A percentile compares a stretch with the other conserved stretches of the same genome.
These are phyloP conservation scores for Umbelopsis sp. DNA, from an alignment of 192 early-diverging fungal species.

Conservation along the genomic window DNA sequence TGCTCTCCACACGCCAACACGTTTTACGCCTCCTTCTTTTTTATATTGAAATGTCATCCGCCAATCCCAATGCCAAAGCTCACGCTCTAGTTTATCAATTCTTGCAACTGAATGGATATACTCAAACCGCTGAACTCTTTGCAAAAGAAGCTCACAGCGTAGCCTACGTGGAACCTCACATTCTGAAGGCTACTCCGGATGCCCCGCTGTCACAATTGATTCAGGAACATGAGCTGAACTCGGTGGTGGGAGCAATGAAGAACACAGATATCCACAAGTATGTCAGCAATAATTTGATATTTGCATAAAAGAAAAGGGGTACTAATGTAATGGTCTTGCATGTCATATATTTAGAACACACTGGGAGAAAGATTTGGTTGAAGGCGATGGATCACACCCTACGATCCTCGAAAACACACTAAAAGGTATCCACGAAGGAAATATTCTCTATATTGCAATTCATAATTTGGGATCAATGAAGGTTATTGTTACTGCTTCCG, in stretches of 20 bases:
- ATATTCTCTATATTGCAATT: constrained; percentile 55
- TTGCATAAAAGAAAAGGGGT: too few relatives aligned
- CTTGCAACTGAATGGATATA: constrained; percentile 13
- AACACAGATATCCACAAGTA: constrained; percentile 12
- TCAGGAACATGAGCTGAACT: constrained; percentile 3
- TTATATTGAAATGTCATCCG: background rate
- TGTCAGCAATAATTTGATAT: background rate
- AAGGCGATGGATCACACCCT: constrained; percentile 44
- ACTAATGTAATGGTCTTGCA: too few relatives aligned
- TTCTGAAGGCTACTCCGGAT: background rate
- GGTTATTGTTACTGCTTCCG: constrained; percentile 53
- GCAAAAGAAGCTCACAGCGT: constrained; percentile 10
- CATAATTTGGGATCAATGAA: constrained; percentile 31
- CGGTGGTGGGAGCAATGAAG: background rate
- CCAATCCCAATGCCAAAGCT: background rate
- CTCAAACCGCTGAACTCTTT: background rate
- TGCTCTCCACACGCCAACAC: background rate
- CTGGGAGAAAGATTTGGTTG: constrained; percentile 11
- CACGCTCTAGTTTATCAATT: constrained; percentile 18
- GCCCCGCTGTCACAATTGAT: background rate
- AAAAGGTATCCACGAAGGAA: constrained; percentile 52
- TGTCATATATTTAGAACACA: background rate
- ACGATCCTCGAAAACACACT: constrained; percentile 30
- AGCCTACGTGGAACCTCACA: background rate
- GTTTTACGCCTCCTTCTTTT: background rate